Conservation (phyloP, 805 yeast genomes). For the Nakazawaea ernobii region DNA sequence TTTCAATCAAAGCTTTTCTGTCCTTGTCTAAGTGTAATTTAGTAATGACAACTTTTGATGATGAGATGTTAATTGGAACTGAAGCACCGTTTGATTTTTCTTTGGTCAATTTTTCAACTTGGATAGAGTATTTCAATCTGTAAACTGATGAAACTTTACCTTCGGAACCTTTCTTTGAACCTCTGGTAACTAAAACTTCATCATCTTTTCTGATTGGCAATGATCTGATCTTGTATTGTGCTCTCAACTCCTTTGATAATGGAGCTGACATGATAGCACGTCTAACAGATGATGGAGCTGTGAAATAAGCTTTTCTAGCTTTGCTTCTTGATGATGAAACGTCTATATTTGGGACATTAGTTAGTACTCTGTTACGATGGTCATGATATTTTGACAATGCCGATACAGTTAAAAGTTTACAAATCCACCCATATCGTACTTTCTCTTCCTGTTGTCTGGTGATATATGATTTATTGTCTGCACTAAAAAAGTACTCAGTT, state of each 20-base stretch:
- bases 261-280: constrained; percentile 97
- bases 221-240: constrained; percentile 92
- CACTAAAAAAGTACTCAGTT: too few relatives aligned
- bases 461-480: too few relatives aligned
- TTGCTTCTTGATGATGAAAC: constrained; percentile 99
- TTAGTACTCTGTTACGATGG: too few relatives aligned
- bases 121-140: constrained; percentile 97
- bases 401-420: too few relatives aligned
- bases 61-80: constrained; percentile 94
- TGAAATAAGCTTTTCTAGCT: constrained; percentile 99
- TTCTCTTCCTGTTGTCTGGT: too few relatives aligned
- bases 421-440: too few relatives aligned
- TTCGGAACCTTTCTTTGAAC: constrained; percentile 99
- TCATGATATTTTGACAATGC: too few relatives aligned
- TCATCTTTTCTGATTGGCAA: constrained; percentile 98
- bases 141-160: constrained; percentile 96
- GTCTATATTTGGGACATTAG: constrained; percentile 43
- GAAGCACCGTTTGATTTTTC: constrained; percentile 98
- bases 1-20: constrained; percentile 94
- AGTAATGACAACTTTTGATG: constrained; percentile 98
- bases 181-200: constrained; percentile 93
- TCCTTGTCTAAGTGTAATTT: constrained; percentile 97
- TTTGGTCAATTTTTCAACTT: constrained; percentile 94
- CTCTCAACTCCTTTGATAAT: constrained; percentile 97
- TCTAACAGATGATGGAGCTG: constrained; percentile 94